Evolutionary conservation across 441 rosid genomes (phyloP), one percentile per base, ranked within the genome.

Genomic region (Syzygium malaccense): DNA sequence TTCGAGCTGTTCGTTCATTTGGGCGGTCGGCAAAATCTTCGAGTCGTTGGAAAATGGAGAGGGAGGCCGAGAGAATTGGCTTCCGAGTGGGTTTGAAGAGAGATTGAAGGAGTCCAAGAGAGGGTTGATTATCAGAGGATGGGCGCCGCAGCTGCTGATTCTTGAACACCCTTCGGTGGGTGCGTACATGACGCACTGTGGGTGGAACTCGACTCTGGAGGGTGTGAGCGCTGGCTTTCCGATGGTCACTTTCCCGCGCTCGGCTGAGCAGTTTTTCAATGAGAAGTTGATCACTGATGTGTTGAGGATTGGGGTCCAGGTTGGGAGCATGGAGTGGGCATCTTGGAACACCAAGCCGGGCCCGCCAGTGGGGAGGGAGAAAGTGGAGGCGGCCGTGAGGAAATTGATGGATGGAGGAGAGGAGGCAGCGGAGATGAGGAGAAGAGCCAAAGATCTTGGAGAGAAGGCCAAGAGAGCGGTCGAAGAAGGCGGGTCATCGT

Each of bases 401-500:
- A 90, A 54, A 48, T 20, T 92, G 30, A 90, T 92, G 92, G 85
- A 48, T 6, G 90, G 86, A 6, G 88, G 90, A 51, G 90, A 60
- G 10, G 92, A 91, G 87, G 92, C 90, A 10, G 54, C 12, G 48
- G 93, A 87, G 87, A 92, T 91, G 92, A 91, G 93, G 88, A 90
- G 90, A 41, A 89, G 88, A 87, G 93, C 89, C 6, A 33, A n/a
- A 64, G 91, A 88, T 33, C 88, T 93, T 9, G 89, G 86, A 85
- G 87, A 85, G 75, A 91, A 88, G 90, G 93, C 93, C 8, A 88
- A 86, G 90, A 91, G 49, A 32, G 93, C 93, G 2, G 89, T 93
- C 55, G 89, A 92, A 86, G 89, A 90, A 88, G 91, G 93, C 18
- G 93, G 93, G 2, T 88, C 93, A 2, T 93, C 93, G 6, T 89